These are phyloP conservation scores for Phialemonium atrogriseum DNA, from an alignment of 2,329 filamentous ascomycete species.

Conservation along the genomic window DNA sequence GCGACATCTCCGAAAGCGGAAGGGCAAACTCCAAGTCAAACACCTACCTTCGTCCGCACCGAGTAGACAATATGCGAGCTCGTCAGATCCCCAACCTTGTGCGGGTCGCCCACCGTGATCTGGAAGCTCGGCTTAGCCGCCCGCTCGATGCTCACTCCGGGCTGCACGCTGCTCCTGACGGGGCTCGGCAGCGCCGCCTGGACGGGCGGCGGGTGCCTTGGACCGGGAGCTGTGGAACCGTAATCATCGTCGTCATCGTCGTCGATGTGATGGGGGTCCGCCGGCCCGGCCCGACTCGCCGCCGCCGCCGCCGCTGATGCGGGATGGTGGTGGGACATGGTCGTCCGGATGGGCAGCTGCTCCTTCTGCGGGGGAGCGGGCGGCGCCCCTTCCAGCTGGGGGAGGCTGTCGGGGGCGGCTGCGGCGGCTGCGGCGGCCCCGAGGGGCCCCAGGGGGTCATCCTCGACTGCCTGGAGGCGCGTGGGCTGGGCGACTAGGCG, in stretches of 20 bases:
- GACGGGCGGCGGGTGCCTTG: slow-evolving; percentile 59
- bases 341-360: slow-evolving; percentile 51
- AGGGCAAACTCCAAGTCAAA: no score
- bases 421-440: slow-evolving; percentile 53
- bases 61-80: slow-evolving; percentile 97
- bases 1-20: slow-evolving; percentile 4
- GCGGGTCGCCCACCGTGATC: slow-evolving; percentile 89
- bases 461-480: slow-evolving; percentile 67
- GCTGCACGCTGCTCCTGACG: slow-evolving; percentile 46
- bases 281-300: slow-evolving; percentile 34
- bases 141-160: slow-evolving; percentile 86
- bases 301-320: slow-evolving; percentile 19
- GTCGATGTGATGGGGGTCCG: slow-evolving; percentile 58
- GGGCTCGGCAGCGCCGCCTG: slow-evolving; percentile 46
- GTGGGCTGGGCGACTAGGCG: slow-evolving; percentile 68
- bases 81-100: slow-evolving; percentile 94
- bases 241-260: slow-evolving; percentile 59
- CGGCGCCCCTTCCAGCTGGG: slow-evolving; percentile 26
- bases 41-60: slow-evolving; percentile 75
- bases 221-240: slow-evolving; percentile 32
- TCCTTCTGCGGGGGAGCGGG: slow-evolving; percentile 65
- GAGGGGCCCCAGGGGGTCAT: slow-evolving; percentile 68
- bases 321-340: no score
- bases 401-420: slow-evolving; percentile 18
- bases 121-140: slow-evolving; percentile 86